phyloP scores from a whole-genome alignment of 2,329 filamentous ascomycete species.

The Hirsutella thompsonii region DNA sequence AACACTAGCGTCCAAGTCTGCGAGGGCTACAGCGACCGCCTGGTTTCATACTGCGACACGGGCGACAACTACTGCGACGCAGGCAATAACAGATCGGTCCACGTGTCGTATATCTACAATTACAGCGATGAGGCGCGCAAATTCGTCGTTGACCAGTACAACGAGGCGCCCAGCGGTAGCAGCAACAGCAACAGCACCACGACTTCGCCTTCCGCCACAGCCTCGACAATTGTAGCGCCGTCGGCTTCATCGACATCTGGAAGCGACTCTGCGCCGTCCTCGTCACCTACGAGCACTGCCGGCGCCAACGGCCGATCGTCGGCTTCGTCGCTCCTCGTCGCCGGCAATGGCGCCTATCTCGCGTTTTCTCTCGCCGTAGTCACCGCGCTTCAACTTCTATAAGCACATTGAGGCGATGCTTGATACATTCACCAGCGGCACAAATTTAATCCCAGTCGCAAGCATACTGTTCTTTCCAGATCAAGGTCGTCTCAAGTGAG shows the following conservation, averaged over 20 bases:
- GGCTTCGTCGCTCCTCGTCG: not conserved
- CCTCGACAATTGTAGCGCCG: not conserved
- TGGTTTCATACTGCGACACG: constrained; percentile 27
- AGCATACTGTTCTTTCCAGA: no score
- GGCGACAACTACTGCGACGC: constrained; percentile 27
- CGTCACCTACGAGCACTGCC: not conserved
- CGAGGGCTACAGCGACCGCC: constrained; percentile 19
- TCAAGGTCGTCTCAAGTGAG: no score
- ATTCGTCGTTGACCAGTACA: constrained; percentile 21
- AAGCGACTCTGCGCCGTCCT: not conserved
- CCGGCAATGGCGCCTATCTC: not conserved
- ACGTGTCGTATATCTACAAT: constrained; percentile 20
- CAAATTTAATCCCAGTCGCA: no score
- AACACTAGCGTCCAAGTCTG: constrained; percentile 16
- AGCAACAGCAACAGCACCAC: not conserved
- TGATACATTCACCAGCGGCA: no score
- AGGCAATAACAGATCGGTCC: constrained; percentile 16
- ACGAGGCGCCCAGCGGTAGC: not conserved
- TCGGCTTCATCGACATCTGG: not conserved
- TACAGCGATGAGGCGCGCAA: constrained; percentile 22
- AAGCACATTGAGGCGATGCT: not conserved
- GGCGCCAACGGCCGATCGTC: not conserved
- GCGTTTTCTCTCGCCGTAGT: not conserved
- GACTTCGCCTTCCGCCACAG: not conserved
- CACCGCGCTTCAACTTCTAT: not conserved